Base-by-base conservation (phyloP, 371 early-diverging fungal species). In the Rhizopus sp. region DNA sequence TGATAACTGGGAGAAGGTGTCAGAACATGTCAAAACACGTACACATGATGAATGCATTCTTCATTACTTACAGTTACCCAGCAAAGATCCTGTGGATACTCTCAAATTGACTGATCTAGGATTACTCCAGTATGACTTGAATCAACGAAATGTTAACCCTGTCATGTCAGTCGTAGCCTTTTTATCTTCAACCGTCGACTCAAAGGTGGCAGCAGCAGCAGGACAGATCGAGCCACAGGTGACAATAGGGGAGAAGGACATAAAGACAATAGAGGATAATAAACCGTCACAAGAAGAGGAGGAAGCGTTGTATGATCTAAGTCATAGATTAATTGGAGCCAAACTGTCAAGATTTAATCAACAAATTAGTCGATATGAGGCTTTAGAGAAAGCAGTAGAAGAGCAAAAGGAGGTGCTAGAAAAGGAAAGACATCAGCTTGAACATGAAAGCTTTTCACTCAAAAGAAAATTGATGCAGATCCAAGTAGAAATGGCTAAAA, bases 101-200 rank as follows among this genome's bases (percentile, higher is more conserved):
- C 15, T 50, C 51, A 50, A 81, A 58, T 58, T 78, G 1, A 57
- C 70, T 9, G 73, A 84, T 46, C 45, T 75, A 4, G 76, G 73
- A 3, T 49, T 78, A 29, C 55, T 75, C 29, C 75, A 70, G 35
- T 91, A 81, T 65, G 78, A 89, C 68, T 37, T 80, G 82, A 31
- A 17, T 70, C 89, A 72, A 80, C 76, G 44, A 75, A 88, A 87
- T 0, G 93, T 94, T 37, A 98, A 99, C 68, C 99, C 99, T 0
- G 90, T 97, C 16, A 89, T 97, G 91, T 85, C 93, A 6, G 88
- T 96, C 0, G 93, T 98, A 1, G 94, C 98, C 0, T 98, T 98
- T 64, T 74, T 99, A 64, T 94, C 96, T 3, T 87, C 93, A n/a
- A 85, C 91, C 7, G 97, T 99, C 7, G 84, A 90, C 63, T 96